These are phyloP conservation scores for Saxispiralis lemnorum DNA, from an alignment of 495 filamentous ascomycete species.

Conservation along the genomic window DNA sequence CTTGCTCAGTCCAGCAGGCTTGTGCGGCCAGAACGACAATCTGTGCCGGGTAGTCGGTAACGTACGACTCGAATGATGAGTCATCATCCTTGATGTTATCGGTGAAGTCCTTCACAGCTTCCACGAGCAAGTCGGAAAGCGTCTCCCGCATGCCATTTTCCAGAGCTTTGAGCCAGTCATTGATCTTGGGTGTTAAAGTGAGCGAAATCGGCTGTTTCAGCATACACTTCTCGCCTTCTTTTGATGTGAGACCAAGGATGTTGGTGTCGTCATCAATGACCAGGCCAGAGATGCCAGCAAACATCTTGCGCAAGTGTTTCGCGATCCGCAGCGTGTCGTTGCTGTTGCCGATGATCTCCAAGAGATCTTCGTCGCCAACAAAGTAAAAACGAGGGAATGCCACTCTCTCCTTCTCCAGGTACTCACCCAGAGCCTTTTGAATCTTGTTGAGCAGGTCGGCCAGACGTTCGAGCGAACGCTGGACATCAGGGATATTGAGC, in stretches of 20 bases:
- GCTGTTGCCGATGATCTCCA: slow-evolving; percentile 99
- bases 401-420: slow-evolving; percentile 88
- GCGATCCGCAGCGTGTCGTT: slow-evolving; percentile 89
- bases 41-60: slow-evolving; percentile 71
- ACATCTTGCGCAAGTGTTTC: slow-evolving; percentile 99
- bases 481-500: slow-evolving; percentile 80
- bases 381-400: slow-evolving; percentile 99
- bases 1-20: slow-evolving; percentile 74
- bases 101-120: slow-evolving; percentile 63
- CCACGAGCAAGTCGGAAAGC: slow-evolving; percentile 72
- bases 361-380: slow-evolving; percentile 90
- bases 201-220: slow-evolving; percentile 82
- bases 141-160: slow-evolving; percentile 89
- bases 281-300: slow-evolving; percentile 79
- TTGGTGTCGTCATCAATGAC: slow-evolving; percentile 71
- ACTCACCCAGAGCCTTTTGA: slow-evolving; percentile 95
- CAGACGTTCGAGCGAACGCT: slow-evolving; percentile 85
- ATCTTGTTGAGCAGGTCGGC: slow-evolving; percentile 96
- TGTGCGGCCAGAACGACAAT: slow-evolving; percentile 94
- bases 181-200: slow-evolving; percentile 83
- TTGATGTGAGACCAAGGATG: slow-evolving; percentile 84
- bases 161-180: slow-evolving; percentile 86
- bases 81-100: slow-evolving; percentile 43
- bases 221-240: slow-evolving; percentile 79
- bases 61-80: slow-evolving; percentile 53